phyloP scores from a whole-genome alignment of 768 basidiomycete species.

The Boletus fagicola region DNA sequence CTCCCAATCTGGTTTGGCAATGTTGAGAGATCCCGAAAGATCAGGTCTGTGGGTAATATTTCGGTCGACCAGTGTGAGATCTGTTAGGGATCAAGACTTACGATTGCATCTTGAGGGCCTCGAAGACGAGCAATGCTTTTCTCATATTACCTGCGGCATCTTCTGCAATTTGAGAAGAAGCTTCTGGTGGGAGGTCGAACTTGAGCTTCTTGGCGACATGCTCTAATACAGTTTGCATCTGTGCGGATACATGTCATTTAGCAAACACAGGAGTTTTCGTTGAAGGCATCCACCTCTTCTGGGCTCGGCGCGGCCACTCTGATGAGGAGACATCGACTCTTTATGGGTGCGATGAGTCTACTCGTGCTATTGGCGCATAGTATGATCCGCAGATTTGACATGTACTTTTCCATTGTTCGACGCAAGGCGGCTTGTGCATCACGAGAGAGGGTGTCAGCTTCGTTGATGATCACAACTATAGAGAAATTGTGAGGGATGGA shows the following conservation, averaged over 20 bases:
- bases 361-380: constrained; percentile 95
- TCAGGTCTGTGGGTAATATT: constrained; percentile 57
- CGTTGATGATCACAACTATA: constrained; percentile 95
- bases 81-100: constrained; percentile 37
- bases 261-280: background rate
- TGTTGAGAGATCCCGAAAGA: constrained; percentile 70
- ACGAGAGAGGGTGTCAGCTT: constrained; percentile 90
- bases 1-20: constrained; percentile 99
- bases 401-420: constrained; percentile 99
- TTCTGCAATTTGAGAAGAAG: constrained; percentile 69
- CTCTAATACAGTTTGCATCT: constrained; percentile 82
- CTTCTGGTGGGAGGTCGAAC: constrained; percentile 79
- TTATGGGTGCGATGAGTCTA: constrained; percentile 94
- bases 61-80: background rate
- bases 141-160: constrained; percentile 89
- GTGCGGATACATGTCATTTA: constrained; percentile 2
- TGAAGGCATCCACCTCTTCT: constrained; percentile 58
- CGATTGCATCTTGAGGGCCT: constrained; percentile 97
- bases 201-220: constrained; percentile 78
- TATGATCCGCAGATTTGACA: constrained; percentile 95
- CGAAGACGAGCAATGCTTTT: constrained; percentile 91
- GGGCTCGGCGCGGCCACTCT: constrained; percentile 85
- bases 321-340: constrained; percentile 90
- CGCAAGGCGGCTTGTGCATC: constrained; percentile 97
- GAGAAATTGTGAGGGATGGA: background rate